Percentiles rank a stretch among this genome's conserved stretches.
Conservation (phyloP, 441 rosid species). For the Aleurites moluccanus region DNA sequence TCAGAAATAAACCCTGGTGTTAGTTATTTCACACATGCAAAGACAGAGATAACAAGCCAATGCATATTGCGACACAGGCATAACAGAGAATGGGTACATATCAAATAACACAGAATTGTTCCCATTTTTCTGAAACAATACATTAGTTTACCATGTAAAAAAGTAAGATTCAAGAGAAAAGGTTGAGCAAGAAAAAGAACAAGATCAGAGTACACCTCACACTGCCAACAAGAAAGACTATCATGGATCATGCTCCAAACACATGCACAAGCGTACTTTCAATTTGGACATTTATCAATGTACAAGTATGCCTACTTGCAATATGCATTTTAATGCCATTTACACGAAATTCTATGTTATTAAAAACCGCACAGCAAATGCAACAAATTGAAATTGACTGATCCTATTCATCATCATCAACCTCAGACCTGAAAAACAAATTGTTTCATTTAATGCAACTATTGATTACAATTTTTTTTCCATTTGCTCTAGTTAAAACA, state of each 20-base stretch:
- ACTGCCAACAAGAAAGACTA: too few relatives aligned
- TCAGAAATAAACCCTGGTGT: background rate
- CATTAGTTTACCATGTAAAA: background rate
- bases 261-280: background rate
- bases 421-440: too few relatives aligned
- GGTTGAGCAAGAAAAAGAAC: too few relatives aligned
- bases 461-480: background rate
- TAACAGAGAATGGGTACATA: background rate
- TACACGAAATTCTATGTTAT: background rate
- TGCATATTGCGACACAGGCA: background rate
- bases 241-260: background rate
- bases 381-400: too few relatives aligned
- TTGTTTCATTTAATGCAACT: constrained; percentile 5
- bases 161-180: background rate
- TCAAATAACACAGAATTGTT: background rate
- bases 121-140: background rate
- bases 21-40: background rate
- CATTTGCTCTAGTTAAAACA: background rate
- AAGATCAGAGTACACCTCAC: background rate
- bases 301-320: background rate
- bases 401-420: too few relatives aligned
- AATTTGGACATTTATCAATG: too few relatives aligned
- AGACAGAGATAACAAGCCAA: background rate
- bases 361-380: too few relatives aligned
- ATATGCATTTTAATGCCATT: background rate